Percentiles rank a stretch among this genome's conserved stretches.
Conservation (phyloP, 345 rosid species). For the Erodium maritimum region DNA sequence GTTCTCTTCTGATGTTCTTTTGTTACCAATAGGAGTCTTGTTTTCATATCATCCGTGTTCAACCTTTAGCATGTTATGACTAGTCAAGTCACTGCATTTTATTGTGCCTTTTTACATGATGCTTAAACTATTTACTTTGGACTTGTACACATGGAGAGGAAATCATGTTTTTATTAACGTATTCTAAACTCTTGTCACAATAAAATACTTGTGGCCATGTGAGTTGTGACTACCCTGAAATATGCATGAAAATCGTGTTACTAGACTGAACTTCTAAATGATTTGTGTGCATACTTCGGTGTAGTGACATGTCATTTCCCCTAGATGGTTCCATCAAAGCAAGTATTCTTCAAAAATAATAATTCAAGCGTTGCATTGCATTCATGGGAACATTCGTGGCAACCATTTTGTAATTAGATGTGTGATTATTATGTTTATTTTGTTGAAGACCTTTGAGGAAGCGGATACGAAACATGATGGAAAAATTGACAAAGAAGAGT, state of each 20-base stretch:
- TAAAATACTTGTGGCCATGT: not conserved
- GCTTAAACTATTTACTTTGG: not conserved
- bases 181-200: not conserved
- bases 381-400: not conserved
- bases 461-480: slow-evolving; percentile 44
- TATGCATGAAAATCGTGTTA: too few species aligned
- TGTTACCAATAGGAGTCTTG: not conserved
- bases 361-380: too few species aligned
- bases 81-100: not conserved
- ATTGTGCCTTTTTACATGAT: not conserved
- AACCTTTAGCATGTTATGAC: not conserved
- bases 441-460: slow-evolving; percentile 39
- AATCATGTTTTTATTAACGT: not conserved
- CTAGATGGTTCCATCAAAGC: not conserved
- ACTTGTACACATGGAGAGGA: not conserved
- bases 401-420: not conserved
- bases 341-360: not conserved
- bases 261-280: too few species aligned
- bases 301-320: not conserved
- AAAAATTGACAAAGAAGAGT: slow-evolving; percentile 44
- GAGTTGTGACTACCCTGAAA: too few species aligned
- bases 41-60: not conserved
- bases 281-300: too few species aligned
- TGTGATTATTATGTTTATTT: not conserved
- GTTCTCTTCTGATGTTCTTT: not conserved